These are phyloP conservation scores for Cadophora sp. DNA, from an alignment of 2,329 filamentous ascomycete genomes.

Conservation along the genomic window DNA sequence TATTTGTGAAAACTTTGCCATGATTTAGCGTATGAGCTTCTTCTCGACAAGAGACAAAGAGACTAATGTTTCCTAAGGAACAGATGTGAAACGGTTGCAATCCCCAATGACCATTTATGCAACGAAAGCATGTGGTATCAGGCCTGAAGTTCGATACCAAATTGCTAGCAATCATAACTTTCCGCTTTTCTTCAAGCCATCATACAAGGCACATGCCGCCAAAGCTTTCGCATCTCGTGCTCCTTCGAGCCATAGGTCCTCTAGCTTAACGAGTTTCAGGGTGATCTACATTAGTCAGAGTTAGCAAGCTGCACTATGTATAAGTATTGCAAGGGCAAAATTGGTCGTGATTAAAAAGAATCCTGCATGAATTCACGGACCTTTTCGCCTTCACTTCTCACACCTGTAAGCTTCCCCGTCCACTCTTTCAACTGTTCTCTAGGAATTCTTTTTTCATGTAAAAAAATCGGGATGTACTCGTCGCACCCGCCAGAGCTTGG, in stretches of 20 bases:
- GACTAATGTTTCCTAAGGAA: not conserved
- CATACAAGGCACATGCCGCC: conserved; percentile 63
- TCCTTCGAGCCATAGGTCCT: conserved; percentile 63
- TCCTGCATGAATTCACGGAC: not conserved
- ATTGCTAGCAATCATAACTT: conserved; percentile 8
- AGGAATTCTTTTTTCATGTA: conserved; percentile 59
- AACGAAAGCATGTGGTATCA: not conserved
- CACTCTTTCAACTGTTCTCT: conserved; percentile 58
- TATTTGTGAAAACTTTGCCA: not conserved
- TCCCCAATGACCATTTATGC: not conserved
- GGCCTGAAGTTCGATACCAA: not conserved
- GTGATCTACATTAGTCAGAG: conserved; percentile 52
- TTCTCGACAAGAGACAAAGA: not conserved
- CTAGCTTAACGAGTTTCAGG: conserved; percentile 61
- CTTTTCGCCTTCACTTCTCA: conserved; percentile 64
- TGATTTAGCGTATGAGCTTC: not conserved
- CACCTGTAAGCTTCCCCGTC: conserved; percentile 63
- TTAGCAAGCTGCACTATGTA: not conserved
- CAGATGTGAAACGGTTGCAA: not conserved
- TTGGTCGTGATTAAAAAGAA: not conserved
- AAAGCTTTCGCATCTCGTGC: conserved; percentile 66
- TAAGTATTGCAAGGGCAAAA: not conserved
- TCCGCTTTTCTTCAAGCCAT: conserved; percentile 54
- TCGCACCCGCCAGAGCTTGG: conserved; percentile 66
- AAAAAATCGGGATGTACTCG: conserved; percentile 64